A percentile compares a stretch with the other conserved stretches of the same genome.
Conservation (phyloP, 202 grass and related monocot species). For the Saccharum hybrid region DNA sequence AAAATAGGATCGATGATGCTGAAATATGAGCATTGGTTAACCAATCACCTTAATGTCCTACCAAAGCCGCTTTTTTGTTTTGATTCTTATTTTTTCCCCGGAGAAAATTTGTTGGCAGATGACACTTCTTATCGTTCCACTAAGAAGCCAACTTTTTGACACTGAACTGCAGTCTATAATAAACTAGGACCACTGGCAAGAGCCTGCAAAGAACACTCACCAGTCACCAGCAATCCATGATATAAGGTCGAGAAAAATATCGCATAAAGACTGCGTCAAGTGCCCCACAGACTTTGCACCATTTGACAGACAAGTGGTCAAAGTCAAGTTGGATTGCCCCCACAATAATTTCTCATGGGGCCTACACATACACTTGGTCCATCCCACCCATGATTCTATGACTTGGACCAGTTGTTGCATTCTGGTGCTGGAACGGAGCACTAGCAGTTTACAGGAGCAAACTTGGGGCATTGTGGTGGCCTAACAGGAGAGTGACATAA, state of each 20-base stretch:
- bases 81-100: slow-evolving; percentile 12
- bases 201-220: slow-evolving; percentile 39
- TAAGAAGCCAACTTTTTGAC: slow-evolving; percentile 13
- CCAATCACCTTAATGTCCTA: background rate
- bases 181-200: slow-evolving; percentile 50
- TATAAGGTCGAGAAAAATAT: slow-evolving; percentile 31
- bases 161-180: slow-evolving; percentile 21
- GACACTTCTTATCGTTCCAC: background rate
- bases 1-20: slow-evolving; percentile 26
- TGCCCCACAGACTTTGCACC: slow-evolving; percentile 20
- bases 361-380: slow-evolving; percentile 27
- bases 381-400: slow-evolving; percentile 45
- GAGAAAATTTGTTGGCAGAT: slow-evolving; percentile 25
- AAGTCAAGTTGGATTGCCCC: slow-evolving; percentile 36
- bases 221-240: slow-evolving; percentile 41
- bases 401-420: background rate
- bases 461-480: background rate
- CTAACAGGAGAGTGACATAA: slow-evolving; percentile 1
- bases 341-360: slow-evolving; percentile 47
- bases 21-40: slow-evolving; percentile 27
- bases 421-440: slow-evolving; percentile 32
- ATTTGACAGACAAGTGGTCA: slow-evolving; percentile 48
- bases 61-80: slow-evolving; percentile 8
- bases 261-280: slow-evolving; percentile 33
- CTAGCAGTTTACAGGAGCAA: slow-evolving; percentile 27